Base-by-base conservation (phyloP, 805 yeast species). In the Saturnispora ahearnii region DNA sequence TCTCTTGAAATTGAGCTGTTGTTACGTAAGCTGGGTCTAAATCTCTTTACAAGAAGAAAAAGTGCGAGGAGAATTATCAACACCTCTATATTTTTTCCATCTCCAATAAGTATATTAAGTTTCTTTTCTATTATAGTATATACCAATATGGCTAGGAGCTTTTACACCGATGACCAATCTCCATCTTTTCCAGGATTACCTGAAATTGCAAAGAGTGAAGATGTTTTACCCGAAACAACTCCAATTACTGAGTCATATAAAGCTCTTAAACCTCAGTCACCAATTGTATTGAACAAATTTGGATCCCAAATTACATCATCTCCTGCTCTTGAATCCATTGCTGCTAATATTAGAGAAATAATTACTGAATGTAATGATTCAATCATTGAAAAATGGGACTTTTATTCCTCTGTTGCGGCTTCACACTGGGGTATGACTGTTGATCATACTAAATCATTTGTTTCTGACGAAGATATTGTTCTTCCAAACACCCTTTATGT, bases 251-350 rank as follows among this genome's bases (percentile, higher is more conserved):
- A 46, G 10, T n/a, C 41, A 6, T 15, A 40, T 24, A n/a, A 40
- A 11, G 13, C 33, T 9, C 38, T 40, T 24, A 41, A 41, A 33
- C 45, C 45, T 15, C 34, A 42, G 34, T 34, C 49, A 49, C 48
- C 52, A 60, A 22, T 71, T 66, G 49, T 74, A 70, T 18, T 50
- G 49, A 50, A 66, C 68, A 48, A 68, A 70, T 51, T 51, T 21
- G 84, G 84, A 5, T 78, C 78, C 76, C 71, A 72, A n/a, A 70
- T 79, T 51, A 66, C 79, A 51, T 62, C 79, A 11, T 64, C 75
- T 11, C 76, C 79, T 37, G 62, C 64, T 46, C 65, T 78, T 49
- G 81, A 79, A 53, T 58, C 64, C 12, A 70, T 69, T 50, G 55
- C 73, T 45, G 70, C 71, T 51, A 52, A 63, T 15, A 59, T 70